Base-by-base conservation (phyloP, 495 filamentous ascomycete genomes). In the Penicillium robsamsonii region DNA sequence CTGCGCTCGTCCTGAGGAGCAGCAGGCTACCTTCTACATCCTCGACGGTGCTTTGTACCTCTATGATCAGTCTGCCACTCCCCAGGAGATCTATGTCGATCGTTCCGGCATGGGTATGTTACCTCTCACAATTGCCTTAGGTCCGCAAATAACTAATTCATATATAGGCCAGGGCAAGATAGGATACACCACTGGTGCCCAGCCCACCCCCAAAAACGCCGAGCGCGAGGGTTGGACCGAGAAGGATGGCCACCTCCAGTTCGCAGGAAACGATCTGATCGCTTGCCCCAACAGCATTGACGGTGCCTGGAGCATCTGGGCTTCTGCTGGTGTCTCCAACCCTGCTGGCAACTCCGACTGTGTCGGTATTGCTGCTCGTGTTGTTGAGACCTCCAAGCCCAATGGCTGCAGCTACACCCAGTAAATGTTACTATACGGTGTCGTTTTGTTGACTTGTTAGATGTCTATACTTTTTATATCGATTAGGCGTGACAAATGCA, bases 351-450 rank as follows among this genome's bases (percentile, higher is more conserved):
- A 79, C 64, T 20, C 65, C 53, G 58, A 70, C 49, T 83, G 80
- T 55, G 59, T 79, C 20, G 70, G 74, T 24, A 68, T 81, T 54
- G 61, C 59, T 6, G 70, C 68, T 29, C 71, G 68, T 18, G 69
- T 76, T 5, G 55, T 68, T 31, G 60, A 66, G 58, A 65, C 49
- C 37, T 44, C 50, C 15, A 59, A 62, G 18, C 65, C 75, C 30
- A 66, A 62, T 47, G 52, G 80, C 82, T 48, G 89, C 86, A 13
- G 81, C 79, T 50, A 86, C 85, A 72, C 90, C 84, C 3, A 84
- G 52, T 64, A 64, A 38, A 85, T 20, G 22, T 11, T 17, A 2
- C 13, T 46, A 9, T 46, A 25, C 8, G 30, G 29, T 17, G 17
- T 47, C 18, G 5, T 42, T 3, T 46, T 31, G 45, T 47, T 5